Base-by-base conservation (phyloP, 2,329 filamentous ascomycete species). In the Lachnellula suecica region DNA sequence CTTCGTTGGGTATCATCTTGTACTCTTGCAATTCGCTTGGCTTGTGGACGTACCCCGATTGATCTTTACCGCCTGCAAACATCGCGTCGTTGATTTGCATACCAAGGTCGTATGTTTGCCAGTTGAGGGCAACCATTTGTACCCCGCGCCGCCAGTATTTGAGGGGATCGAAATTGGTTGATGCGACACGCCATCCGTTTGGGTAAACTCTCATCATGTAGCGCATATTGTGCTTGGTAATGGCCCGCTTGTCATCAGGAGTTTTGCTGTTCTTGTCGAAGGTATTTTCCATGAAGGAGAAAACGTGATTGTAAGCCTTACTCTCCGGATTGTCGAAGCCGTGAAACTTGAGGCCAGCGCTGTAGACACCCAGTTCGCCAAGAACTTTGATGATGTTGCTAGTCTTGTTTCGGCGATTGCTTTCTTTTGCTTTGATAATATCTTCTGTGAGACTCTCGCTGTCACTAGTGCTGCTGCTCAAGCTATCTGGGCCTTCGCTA, bases 21-120 rank as follows among this genome's bases (percentile, higher is more conserved):
- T 87, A 85, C 66, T 85, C 84, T 56, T 93, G 88, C 56, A 96
- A 83, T 66, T 92, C 89, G 31, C 85, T 82, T 19, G 94, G 93
- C 74, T 99, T 99, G 48, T 97, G 81, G 13, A 97, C 91, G 65
- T 97, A 99, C 41, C 94, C 94, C 2, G 89, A 89, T 51, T 85
- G 83, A 71, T 97, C 94, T 11, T 82, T 86, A 40, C 91, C 90
- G 52, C 90, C 89, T 43, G 91, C 88, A 68, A 97, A 99, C 94
- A 99, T 97, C 65, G 94, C 94, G 61, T 94, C 89, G 68, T 97
- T 97, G 70, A 97, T 81, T 68, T 97, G 93, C 82, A 97, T 94
- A 42, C 92, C 91, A 17, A 95, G 79, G 67, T 97, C 94, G 66
- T 95, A 97, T 0, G 92, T 97, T 72, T 99, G 94, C 93, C 94